Percentiles rank a stretch among this genome's conserved stretches.
Conservation (phyloP, 495 filamentous ascomycete species). For the Neurospora hispaniola region DNA sequence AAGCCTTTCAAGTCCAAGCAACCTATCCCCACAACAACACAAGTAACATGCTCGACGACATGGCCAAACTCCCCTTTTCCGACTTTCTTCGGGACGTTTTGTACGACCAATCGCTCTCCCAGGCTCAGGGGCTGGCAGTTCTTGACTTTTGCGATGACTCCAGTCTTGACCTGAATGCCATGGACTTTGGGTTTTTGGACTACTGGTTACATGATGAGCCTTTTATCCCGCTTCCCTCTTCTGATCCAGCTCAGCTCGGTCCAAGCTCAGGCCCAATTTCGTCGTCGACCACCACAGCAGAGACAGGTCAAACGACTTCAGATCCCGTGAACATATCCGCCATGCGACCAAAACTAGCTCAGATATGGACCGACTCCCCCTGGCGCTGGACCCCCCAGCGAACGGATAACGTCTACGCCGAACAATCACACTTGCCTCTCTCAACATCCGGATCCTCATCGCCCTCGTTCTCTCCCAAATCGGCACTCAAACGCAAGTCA, state of each 20-base stretch:
- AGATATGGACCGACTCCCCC: slow-evolving; percentile 36
- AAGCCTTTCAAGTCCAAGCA: neutral
- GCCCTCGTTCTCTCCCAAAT: neutral
- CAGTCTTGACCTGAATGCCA: slow-evolving; percentile 48
- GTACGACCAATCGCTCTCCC: slow-evolving; percentile 22
- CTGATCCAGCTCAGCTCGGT: neutral
- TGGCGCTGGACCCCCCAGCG: slow-evolving; percentile 45
- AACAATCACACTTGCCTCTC: slow-evolving; percentile 45
- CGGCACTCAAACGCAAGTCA: neutral
- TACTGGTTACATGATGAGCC: slow-evolving; percentile 24
- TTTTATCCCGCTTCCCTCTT: neutral
- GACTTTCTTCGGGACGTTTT: slow-evolving; percentile 29
- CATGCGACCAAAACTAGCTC: slow-evolving; percentile 23
- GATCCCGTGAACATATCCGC: slow-evolving; percentile 20
- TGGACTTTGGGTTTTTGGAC: slow-evolving; percentile 49
- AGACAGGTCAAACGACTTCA: slow-evolving; percentile 6
- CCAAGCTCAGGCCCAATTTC: neutral
- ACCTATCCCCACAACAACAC: slow-evolving; percentile 7
- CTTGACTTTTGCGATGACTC: slow-evolving; percentile 41
- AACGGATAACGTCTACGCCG: slow-evolving; percentile 39
- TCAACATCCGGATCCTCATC: neutral
- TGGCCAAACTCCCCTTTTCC: slow-evolving; percentile 20
- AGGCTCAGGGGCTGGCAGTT: slow-evolving; percentile 26
- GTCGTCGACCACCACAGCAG: neutral
- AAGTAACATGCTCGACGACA: slow-evolving; percentile 3